A percentile compares a stretch with the other conserved stretches of the same genome.
Evolutionary conservation across 2,329 filamentous ascomycete species (phyloP).

Genomic region (Neurospora crassa): DNA sequence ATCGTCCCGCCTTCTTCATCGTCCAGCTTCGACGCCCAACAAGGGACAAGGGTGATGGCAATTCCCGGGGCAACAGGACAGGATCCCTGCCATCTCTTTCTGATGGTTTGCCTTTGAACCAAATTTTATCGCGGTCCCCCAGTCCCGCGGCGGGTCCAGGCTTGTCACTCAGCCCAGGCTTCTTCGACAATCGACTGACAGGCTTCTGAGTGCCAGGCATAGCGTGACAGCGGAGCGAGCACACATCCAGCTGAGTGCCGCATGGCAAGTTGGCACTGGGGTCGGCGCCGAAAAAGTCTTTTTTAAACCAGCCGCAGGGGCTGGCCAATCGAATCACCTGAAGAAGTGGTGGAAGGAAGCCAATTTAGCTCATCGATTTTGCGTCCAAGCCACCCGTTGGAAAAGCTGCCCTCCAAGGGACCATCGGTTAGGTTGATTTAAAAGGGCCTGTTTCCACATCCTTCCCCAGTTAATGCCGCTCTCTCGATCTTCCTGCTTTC

Average conservation of each 20-base stretch:
- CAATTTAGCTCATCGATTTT: not conserved
- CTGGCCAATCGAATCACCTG: not conserved
- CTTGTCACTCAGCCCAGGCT: not conserved
- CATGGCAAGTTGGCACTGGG: not conserved
- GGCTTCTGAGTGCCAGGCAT: not conserved
- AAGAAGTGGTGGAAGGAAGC: not conserved
- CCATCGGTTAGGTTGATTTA: not conserved
- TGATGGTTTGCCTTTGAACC: not conserved
- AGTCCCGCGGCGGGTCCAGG: not conserved
- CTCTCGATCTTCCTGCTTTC: slow-evolving; percentile 9
- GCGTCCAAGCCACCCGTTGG: not conserved
- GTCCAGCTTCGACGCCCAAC: not conserved
- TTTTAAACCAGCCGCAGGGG: not conserved
- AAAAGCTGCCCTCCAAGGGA: not conserved
- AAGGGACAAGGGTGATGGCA: not conserved
- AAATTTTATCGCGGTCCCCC: not conserved
- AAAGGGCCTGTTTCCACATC: slow-evolving; percentile 14
- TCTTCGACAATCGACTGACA: not conserved
- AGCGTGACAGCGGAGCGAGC: not conserved
- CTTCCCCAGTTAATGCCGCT: slow-evolving; percentile 3
- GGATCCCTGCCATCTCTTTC: not conserved
- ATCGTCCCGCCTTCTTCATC: not conserved
- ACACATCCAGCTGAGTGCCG: not conserved
- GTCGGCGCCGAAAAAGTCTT: not conserved
- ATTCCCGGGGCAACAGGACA: not conserved